Evolutionary conservation across 2,329 filamentous ascomycete species (phyloP).

Genomic region (Rugonectria rugulosa): DNA sequence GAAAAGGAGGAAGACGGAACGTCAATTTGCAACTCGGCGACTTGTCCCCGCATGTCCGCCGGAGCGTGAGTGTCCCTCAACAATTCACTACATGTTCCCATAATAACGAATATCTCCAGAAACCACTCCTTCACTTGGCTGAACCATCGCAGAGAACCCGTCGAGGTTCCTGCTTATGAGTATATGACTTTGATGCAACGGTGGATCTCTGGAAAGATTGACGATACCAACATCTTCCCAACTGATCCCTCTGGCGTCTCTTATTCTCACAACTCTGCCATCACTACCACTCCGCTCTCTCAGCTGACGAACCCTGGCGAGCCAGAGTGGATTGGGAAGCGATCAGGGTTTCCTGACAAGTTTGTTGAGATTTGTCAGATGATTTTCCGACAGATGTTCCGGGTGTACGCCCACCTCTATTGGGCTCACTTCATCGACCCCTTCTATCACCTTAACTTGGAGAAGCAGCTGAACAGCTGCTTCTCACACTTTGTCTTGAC

Average conservation of each 20-base stretch:
- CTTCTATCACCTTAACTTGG: constrained; percentile 82
- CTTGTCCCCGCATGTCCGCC: constrained; percentile 93
- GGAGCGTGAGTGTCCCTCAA: constrained; percentile 73
- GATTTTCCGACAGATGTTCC: constrained; percentile 98
- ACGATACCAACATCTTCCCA: constrained; percentile 88
- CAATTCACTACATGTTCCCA: constrained; percentile 1
- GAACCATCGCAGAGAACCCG: constrained; percentile 84
- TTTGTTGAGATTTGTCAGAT: constrained; percentile 91
- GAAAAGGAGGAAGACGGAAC: constrained; percentile 81
- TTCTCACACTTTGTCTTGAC: constrained; percentile 87
- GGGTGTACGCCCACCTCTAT: constrained; percentile 97
- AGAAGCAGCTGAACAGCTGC: constrained; percentile 85
- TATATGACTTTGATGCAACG: constrained; percentile 97
- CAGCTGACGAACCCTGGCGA: constrained; percentile 69
- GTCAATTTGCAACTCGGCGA: constrained; percentile 83
- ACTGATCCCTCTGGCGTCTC: constrained; percentile 79
- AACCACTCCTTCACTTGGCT: constrained; percentile 98
- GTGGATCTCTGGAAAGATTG: constrained; percentile 96
- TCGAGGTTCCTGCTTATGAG: constrained; percentile 89
- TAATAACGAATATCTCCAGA: constrained; percentile 44
- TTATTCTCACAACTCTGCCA: constrained; percentile 67
- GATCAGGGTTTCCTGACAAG: constrained; percentile 88
- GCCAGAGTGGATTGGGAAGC: constrained; percentile 84
- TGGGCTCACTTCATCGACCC: constrained; percentile 92
- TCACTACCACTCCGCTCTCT: constrained; percentile 66